Base-by-base conservation (phyloP, 805 yeast species). In the Candida pseudoglaebosa region DNA sequence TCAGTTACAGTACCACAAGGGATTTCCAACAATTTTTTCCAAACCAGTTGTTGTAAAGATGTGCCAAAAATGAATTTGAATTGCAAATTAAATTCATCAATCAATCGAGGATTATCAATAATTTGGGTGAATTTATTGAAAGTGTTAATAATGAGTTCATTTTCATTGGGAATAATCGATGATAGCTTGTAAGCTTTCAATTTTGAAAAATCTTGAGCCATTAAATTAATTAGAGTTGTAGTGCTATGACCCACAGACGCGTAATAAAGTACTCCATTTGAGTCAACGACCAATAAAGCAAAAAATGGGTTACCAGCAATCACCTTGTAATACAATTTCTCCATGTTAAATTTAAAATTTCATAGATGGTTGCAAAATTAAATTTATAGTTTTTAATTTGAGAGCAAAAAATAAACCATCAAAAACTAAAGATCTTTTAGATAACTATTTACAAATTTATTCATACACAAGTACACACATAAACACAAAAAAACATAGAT, bases 1-100 rank as follows among this genome's bases (percentile, higher is more conserved):
- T 58, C 52, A 2, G 51, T 43, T 1, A 61, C 54, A 5, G 47
- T 33, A 3, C 71, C 73, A 13, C 38, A 32, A 4, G 53, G 48
- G 10, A 67, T 51, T 12, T 29, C 28, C 4, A 44, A 22, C 28
- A 69, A 47, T 31, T 56, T 49, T 14, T 45, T 42, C 76, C 77
- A 71, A 2, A 69, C 67, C 36, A 45, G 49, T 32, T 49, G 50
- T 44, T 70, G 73, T 21, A 64, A 57, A 6, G 49, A 31, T 1
- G 77, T 67, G 4, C 75, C 75, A 43, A 63, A 61, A 10, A 68
- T 45, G 29, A 46, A 49, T 24, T 40, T 36, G n/a, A 28, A 30
- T 8, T n/a, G 30, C n/a, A 38, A 30, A 12, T 40, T 31, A 12
- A 15, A 15, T 4, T 15, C 18, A 19, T 41, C 36, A 18, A 39